These are phyloP conservation scores for Boechera stricta DNA, from an alignment of 345 rosid genomes.

Conservation along the genomic window DNA sequence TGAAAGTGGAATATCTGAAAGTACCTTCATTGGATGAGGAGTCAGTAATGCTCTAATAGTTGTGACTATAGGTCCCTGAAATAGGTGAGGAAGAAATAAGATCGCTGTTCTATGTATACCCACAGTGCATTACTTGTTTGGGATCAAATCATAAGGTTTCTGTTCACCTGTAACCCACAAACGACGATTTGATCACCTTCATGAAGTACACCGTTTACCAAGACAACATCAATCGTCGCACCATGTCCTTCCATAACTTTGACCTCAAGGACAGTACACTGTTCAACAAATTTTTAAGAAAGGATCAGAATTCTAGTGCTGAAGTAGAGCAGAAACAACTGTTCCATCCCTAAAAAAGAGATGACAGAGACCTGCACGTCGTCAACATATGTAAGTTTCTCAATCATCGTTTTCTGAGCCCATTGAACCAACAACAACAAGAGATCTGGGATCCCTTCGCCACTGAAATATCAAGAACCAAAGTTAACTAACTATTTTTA, in stretches of 20 bases:
- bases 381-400: slow-evolving; percentile 80
- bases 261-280: slow-evolving; percentile 98
- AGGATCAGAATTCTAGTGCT: slow-evolving; percentile 40
- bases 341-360: slow-evolving; percentile 15
- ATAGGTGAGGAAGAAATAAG: slow-evolving; percentile 30
- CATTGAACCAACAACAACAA: too few species aligned
- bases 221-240: slow-evolving; percentile 92
- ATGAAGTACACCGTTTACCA: slow-evolving; percentile 87
- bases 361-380: slow-evolving; percentile 68
- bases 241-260: slow-evolving; percentile 96
- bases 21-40: slow-evolving; percentile 96
- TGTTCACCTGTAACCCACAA: slow-evolving; percentile 90
- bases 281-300: slow-evolving; percentile 44
- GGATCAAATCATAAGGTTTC: slow-evolving; percentile 18
- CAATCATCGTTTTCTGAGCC: slow-evolving; percentile 64
- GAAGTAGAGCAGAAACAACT: slow-evolving; percentile 4
- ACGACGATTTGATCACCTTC: slow-evolving; percentile 96
- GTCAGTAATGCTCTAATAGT: slow-evolving; percentile 84
- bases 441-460: slow-evolving; percentile 89
- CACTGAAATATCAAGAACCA: slow-evolving; percentile 57
- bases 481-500: slow-evolving; percentile 36
- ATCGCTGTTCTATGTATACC: slow-evolving; percentile 15
- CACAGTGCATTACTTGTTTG: slow-evolving; percentile 16
- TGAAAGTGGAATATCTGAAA: slow-evolving; percentile 6
- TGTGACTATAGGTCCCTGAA: slow-evolving; percentile 90